Percentiles rank a stretch among this genome's conserved stretches.
phyloP scores from a whole-genome alignment of 768 basidiomycete species.

The Russula emetica region DNA sequence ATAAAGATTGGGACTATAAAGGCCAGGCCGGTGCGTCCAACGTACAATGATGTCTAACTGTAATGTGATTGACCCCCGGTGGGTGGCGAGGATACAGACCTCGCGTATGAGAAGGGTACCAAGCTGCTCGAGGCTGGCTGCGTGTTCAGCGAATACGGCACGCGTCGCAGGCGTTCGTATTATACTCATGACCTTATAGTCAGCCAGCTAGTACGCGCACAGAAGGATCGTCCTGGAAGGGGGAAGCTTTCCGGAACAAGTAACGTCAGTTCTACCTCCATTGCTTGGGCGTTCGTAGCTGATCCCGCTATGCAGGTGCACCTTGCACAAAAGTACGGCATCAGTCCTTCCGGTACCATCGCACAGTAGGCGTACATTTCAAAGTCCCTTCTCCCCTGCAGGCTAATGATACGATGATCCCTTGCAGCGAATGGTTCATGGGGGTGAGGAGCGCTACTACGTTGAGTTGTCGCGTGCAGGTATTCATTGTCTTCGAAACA shows the following conservation, averaged over 20 bases:
- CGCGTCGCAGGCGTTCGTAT: constrained; percentile 73
- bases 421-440: constrained; percentile 84
- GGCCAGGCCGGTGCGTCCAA: constrained; percentile 65
- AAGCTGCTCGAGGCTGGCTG: constrained; percentile 61
- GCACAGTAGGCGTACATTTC: constrained; percentile 59
- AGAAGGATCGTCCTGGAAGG: constrained; percentile 42
- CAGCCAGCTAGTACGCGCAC: constrained; percentile 59
- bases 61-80: background rate
- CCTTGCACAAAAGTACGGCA: constrained; percentile 70
- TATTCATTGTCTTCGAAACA: background rate
- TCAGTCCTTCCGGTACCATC: constrained; percentile 73
- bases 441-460: constrained; percentile 46
- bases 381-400: background rate
- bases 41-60: background rate
- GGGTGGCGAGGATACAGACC: constrained; percentile 42
- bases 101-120: constrained; percentile 68
- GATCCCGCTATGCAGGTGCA: constrained; percentile 51
- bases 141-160: constrained; percentile 81
- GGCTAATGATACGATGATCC: constrained; percentile 6
- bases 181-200: constrained; percentile 75
- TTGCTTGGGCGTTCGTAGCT: background rate
- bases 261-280: constrained; percentile 55
- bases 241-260: constrained; percentile 80
- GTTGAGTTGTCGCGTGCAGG: background rate
- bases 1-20: constrained; percentile 81